These are phyloP conservation scores for Ramalina intermedia DNA, from an alignment of 495 filamentous ascomycete genomes.

Conservation along the genomic window DNA sequence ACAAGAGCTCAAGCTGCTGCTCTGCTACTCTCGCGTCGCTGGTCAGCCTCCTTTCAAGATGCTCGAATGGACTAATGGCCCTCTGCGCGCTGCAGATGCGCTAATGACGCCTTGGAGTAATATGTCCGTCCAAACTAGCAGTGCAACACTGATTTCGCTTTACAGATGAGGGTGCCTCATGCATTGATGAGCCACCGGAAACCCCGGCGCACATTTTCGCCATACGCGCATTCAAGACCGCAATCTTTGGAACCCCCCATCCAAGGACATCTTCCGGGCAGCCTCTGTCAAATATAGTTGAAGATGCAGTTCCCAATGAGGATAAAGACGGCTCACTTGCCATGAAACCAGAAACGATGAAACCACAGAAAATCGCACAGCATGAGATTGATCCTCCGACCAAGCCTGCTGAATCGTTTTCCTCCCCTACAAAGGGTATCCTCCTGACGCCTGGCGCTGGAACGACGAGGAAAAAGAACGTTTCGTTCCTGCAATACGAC, in stretches of 20 bases:
- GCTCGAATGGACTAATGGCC: slow-evolving; percentile 1
- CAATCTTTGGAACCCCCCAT: slow-evolving; percentile 71
- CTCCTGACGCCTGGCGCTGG: slow-evolving; percentile 80
- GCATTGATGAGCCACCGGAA: slow-evolving; percentile 53
- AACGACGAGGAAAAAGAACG: slow-evolving; percentile 66
- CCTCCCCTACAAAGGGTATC: slow-evolving; percentile 65
- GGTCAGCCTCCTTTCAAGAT: neutral
- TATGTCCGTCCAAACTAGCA: neutral
- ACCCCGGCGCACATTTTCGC: slow-evolving; percentile 92
- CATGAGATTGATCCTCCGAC: neutral
- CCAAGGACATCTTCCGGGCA: neutral
- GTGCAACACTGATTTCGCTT: neutral
- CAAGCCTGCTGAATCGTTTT: slow-evolving; percentile 20
- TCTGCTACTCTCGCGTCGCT: neutral
- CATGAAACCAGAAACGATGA: neutral
- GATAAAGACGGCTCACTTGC: slow-evolving; percentile 4
- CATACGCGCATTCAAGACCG: slow-evolving; percentile 79
- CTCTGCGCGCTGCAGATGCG: slow-evolving; percentile 1
- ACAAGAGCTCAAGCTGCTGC: neutral
- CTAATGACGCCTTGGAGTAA: neutral
- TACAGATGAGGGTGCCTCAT: slow-evolving; percentile 7
- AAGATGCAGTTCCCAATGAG: slow-evolving; percentile 4
- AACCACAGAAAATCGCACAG: neutral
- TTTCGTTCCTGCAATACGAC: slow-evolving; percentile 64
- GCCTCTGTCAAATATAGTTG: neutral